Evolutionary conservation across 1,284 basidiomycete species (phyloP).

Genomic region (Exsudoporus floridanus): DNA sequence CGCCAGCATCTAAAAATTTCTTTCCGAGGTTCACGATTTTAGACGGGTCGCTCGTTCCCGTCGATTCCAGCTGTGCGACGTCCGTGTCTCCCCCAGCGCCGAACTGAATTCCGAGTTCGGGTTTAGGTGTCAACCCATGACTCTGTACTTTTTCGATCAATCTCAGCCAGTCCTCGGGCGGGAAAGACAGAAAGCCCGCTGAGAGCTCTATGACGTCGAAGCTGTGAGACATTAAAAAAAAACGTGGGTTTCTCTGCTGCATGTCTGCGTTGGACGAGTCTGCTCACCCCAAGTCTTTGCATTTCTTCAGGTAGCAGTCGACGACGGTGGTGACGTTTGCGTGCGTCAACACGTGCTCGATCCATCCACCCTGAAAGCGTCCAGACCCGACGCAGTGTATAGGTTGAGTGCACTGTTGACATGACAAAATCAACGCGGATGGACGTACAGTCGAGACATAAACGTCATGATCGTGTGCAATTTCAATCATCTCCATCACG

Average conservation of each 20-base stretch:
- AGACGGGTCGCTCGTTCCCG: constrained; percentile 11
- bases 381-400: background rate
- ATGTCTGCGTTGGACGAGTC: too few species aligned
- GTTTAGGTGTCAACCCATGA: constrained; percentile 40
- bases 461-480: constrained; percentile 14
- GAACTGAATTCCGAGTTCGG: constrained; percentile 38
- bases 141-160: constrained; percentile 44
- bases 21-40: constrained; percentile 40
- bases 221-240: background rate
- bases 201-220: constrained; percentile 37
- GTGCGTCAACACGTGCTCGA: constrained; percentile 17
- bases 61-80: constrained; percentile 1
- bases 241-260: background rate
- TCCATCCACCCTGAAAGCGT: constrained; percentile 15
- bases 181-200: constrained; percentile 48
- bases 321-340: constrained; percentile 6
- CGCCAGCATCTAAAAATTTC: constrained; percentile 43
- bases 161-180: constrained; percentile 44
- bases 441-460: constrained; percentile 19
- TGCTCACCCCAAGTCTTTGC: constrained; percentile 13
- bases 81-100: constrained; percentile 16
- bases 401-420: background rate
- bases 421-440: too few species aligned
- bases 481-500: constrained; percentile 16
- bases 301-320: constrained; percentile 18